Base-by-base conservation (phyloP, 805 yeast genomes). In the Candida manassasensis region DNA sequence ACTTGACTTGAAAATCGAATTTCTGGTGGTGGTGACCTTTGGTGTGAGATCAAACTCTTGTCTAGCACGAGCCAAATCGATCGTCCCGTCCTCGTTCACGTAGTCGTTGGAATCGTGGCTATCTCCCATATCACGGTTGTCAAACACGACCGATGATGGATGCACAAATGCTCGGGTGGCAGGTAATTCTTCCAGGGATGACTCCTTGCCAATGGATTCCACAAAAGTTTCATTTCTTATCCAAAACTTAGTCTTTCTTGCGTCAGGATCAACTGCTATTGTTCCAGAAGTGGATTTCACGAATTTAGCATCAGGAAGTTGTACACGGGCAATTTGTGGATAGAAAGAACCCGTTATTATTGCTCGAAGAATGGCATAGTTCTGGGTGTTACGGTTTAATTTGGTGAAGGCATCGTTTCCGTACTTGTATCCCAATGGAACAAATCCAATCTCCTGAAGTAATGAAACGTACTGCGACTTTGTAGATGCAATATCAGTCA, bases 191-290 rank as follows among this genome's bases (percentile, higher is more conserved):
- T 32, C 42, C 8, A 34, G 44, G 12, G 37, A 28, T 4, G 38
- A 41, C 13, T 40, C 47, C 14, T 34, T 30, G 9, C 31, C 39
- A 10, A 39, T 29, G 29, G 42, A 42, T 11, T 44, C 49, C 12
- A 47, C 32, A 40, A 68, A 78, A 34, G 67, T 71, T 34, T 81
- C 86, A 48, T 77, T 77, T 44, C 84, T 62, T 29, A 83, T 71
- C 84, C 88, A 88, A 34, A 79, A 76, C 51, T 80, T 82, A 39
- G 82, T 81, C 39, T 70, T 65, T 38, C 69, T 73, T 2, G 89
- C 84, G 50, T 89, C 96, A 0, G 88, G 84, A 48, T 89, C 96
- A n/a, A 77, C 69, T 36, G 84, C 89, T 29, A 90, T 71, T 0
- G 97, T 75, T 15, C 98, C 98, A 0, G 79, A 71, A 21, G 80